Percentiles rank a stretch among this genome's conserved stretches.
phyloP scores from a whole-genome alignment of 495 filamentous ascomycete species.

The Pseudoneurospora amorphoporcata region DNA sequence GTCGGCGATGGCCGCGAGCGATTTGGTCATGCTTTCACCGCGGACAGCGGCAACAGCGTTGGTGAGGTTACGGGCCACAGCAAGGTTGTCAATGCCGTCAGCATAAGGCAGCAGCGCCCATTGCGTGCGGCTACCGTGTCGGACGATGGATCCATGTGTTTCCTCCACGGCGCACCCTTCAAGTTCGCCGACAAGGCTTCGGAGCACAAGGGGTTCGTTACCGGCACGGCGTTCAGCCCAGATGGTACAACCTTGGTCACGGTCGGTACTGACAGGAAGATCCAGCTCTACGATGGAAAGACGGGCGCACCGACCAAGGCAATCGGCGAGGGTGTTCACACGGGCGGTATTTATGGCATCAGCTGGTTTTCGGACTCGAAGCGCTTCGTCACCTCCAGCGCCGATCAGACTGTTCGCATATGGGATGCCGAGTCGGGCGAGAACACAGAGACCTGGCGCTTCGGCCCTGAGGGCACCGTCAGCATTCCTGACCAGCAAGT shows the following conservation, averaged over 20 bases:
- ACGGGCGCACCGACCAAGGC: conserved; percentile 70
- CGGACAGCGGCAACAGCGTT: conserved; percentile 90
- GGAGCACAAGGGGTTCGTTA: conserved; percentile 81
- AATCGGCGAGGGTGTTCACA: conserved; percentile 74
- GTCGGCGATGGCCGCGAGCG: conserved; percentile 91
- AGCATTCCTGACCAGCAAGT: conserved; percentile 83
- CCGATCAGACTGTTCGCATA: conserved; percentile 81
- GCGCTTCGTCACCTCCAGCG: conserved; percentile 80
- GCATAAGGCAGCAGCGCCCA: conserved; percentile 80
- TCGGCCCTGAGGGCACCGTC: conserved; percentile 70
- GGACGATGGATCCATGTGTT: conserved; percentile 81
- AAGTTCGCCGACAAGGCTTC: conserved; percentile 71
- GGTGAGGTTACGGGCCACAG: conserved; percentile 89
- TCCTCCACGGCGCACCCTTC: conserved; percentile 89
- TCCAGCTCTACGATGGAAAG: conserved; percentile 92
- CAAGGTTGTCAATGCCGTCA: conserved; percentile 79
- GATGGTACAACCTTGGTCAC: conserved; percentile 77
- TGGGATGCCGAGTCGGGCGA: conserved; percentile 81
- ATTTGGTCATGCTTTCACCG: conserved; percentile 89
- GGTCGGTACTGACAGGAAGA: conserved; percentile 78
- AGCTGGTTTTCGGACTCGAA: conserved; percentile 87
- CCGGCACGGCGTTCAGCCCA: conserved; percentile 81
- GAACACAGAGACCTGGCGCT: conserved; percentile 67
- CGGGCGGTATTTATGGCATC: conserved; percentile 83
- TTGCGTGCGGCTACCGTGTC: conserved; percentile 82